Evolutionary conservation across 257 asterid genomes (phyloP), one percentile per base, ranked within the genome.

Genomic region (Solanum sejunctum): DNA sequence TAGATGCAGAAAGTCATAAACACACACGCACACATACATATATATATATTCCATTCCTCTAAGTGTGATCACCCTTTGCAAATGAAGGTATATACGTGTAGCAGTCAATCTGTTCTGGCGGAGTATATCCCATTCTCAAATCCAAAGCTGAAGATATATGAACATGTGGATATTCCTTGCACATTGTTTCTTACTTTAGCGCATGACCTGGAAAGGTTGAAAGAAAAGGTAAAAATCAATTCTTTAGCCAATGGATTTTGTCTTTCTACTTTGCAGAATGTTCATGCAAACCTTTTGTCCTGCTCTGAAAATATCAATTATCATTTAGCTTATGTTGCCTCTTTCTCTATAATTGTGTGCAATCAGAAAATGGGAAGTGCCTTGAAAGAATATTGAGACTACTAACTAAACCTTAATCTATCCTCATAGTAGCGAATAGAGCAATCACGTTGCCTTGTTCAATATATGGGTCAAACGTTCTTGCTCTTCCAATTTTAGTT

Each of bases 1-100:
- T 52, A 16, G 52, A 52, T 15, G 63, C 61, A 51, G 3, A 23
- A 52, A 77, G 61, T 21, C 55, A 45, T n/a, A 45, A 72, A 12
- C 82, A 77, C 82, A 1, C 28, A 1, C 2, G 28, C 28, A 1
- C 28, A 26, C 28, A 26, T 1, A 26, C 28, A 64, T 3, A 32
- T 3, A 66, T 28, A 77, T 32, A 51, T 15, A 26, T 49, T 75
- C 45, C n/a, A 23, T 51, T 77, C 63, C 23, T 77, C 64, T 77
- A 16, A 77, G 26, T 77, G 64, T 51, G 49, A 52, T 77, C 64
- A 23, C 26, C 64, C 87, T 82, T 84, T 86, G 11, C 75, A 51
- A 87, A 87, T 91, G 93, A 87, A 95, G 99, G 94, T 95, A 60
- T 93, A 89, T 90, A 95, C 99, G 0, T 92, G 97, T 88, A 89